Conservation (phyloP, 306 rosid species). For the Quercus bicolor region DNA sequence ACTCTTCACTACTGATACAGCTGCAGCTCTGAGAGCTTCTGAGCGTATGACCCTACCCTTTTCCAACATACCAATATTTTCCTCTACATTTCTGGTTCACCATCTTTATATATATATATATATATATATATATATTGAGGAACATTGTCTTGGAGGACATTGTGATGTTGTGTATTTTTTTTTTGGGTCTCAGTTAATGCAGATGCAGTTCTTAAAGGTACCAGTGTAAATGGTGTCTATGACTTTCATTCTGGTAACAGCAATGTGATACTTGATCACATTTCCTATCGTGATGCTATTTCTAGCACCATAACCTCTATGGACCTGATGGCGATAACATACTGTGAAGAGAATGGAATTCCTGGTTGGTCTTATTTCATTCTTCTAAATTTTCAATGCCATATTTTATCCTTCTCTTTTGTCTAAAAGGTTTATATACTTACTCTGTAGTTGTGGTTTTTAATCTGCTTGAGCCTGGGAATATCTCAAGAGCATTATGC, state of each 20-base stretch:
- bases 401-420: background rate
- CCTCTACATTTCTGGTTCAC: background rate
- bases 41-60: constrained; percentile 37
- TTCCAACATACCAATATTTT: background rate
- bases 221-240: constrained; percentile 45
- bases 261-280: constrained; percentile 47
- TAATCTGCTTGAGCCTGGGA: constrained; percentile 61
- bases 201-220: constrained; percentile 58
- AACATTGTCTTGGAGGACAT: no score
- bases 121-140: background rate
- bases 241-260: constrained; percentile 48
- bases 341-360: constrained; percentile 58
- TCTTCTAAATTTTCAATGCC: background rate
- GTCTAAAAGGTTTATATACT: constrained; percentile 16
- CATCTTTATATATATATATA: background rate
- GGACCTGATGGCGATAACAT: constrained; percentile 51
- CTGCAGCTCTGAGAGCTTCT: constrained; percentile 62
- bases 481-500: constrained; percentile 62
- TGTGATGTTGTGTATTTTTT: background rate
- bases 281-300: constrained; percentile 49
- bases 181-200: constrained; percentile 43
- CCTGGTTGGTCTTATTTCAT: constrained; percentile 48
- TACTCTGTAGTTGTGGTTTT: constrained; percentile 49
- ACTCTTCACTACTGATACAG: constrained; percentile 51
- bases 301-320: constrained; percentile 47